A percentile compares a stretch with the other conserved stretches of the same genome.
Evolutionary conservation across 192 early-diverging fungal species (phyloP).

Genomic region (Coemansia sp.): DNA sequence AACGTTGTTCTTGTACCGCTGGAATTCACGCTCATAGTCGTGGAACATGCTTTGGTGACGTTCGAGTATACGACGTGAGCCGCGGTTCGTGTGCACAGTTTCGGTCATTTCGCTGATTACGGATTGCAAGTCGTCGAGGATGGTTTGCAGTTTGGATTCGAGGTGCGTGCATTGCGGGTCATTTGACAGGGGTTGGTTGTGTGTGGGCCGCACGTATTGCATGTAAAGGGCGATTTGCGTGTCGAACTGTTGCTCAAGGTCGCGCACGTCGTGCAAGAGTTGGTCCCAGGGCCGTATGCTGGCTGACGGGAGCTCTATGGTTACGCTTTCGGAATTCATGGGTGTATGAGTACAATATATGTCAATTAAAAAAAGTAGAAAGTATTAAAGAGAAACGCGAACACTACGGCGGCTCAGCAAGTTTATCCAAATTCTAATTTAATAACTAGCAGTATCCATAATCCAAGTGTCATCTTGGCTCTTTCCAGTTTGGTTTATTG

Average conservation of each 20-base stretch:
- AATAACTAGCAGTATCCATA: background rate
- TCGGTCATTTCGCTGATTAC: conserved; percentile 47
- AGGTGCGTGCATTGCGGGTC: conserved; percentile 22
- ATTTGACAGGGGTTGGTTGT: conserved; percentile 4
- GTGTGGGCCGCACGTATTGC: conserved; percentile 48
- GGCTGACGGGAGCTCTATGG: conserved; percentile 45
- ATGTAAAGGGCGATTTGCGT: conserved; percentile 50
- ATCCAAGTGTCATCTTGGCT: background rate
- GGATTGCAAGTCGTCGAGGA: conserved; percentile 42
- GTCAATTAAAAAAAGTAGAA: too few species aligned
- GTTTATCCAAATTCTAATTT: background rate
- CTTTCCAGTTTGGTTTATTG: background rate
- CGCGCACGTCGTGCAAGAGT: conserved; percentile 44
- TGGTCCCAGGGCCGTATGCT: conserved; percentile 52
- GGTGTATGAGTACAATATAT: too few species aligned
- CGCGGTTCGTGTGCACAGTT: conserved; percentile 43
- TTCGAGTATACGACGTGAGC: conserved; percentile 46
- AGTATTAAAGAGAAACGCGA: too few species aligned
- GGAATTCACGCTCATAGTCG: conserved; percentile 48
- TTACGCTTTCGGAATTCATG: conserved; percentile 38
- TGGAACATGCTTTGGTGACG: conserved; percentile 41
- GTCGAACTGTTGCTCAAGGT: conserved; percentile 48
- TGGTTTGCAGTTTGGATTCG: conserved; percentile 30
- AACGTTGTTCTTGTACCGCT: conserved; percentile 47
- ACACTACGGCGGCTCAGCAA: too few species aligned